A percentile compares a stretch with the other conserved stretches of the same genome.
Conservation (phyloP, 83 land plant species). For the Larix sibirica region DNA sequence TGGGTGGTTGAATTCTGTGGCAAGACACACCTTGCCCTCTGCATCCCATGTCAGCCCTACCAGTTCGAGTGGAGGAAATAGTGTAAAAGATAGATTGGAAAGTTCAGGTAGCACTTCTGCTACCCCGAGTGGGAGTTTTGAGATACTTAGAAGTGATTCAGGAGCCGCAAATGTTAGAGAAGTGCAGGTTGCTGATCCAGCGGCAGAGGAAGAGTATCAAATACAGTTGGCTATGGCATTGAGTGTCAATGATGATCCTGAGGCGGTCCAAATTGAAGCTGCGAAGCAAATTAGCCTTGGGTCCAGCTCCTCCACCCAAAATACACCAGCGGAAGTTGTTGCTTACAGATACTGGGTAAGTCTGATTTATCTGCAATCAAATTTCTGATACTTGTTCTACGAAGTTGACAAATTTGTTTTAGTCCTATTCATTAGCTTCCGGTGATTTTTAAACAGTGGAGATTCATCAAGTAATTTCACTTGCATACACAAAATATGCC, state of each 20-base stretch:
- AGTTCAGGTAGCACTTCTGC: background rate
- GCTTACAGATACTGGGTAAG: conserved; percentile 88
- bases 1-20: conserved; percentile 61
- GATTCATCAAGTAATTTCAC: background rate
- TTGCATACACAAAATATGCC: background rate
- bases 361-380: background rate
- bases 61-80: conserved; percentile 20
- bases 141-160: conserved; percentile 24
- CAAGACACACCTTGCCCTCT: conserved; percentile 17
- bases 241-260: conserved; percentile 88
- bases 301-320: conserved; percentile 42
- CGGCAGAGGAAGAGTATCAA: conserved; percentile 80
- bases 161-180: conserved; percentile 24
- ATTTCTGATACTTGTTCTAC: conserved; percentile 3
- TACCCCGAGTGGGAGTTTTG: conserved; percentile 23
- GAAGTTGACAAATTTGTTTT: background rate
- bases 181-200: conserved; percentile 25
- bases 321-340: conserved; percentile 72
- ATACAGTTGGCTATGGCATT: conserved; percentile 81
- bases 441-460: background rate
- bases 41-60: conserved; percentile 4
- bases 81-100: conserved; percentile 4
- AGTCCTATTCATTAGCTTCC: background rate
- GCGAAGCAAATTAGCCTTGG: conserved; percentile 85
- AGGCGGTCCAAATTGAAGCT: conserved; percentile 81